These are phyloP conservation scores for Cardiospermum halicacabum DNA, from an alignment of 345 rosid species.

Conservation along the genomic window DNA sequence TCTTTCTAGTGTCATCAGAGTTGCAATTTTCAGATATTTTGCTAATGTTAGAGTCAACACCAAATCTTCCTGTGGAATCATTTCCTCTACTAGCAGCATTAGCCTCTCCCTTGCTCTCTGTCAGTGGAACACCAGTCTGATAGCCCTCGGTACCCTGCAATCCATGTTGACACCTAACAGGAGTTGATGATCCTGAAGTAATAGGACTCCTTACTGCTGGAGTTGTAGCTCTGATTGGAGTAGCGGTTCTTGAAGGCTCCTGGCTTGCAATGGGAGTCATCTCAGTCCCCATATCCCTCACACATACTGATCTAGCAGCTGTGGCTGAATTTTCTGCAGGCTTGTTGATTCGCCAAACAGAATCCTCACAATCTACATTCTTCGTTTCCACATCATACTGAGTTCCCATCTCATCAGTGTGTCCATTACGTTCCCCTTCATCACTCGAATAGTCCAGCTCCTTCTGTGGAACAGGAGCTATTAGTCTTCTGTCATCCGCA, in stretches of 20 bases:
- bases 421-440: constrained; percentile 34
- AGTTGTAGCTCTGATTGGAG: constrained; percentile 75
- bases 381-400: constrained; percentile 51
- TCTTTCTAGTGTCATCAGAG: constrained; percentile 30
- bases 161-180: constrained; percentile 46
- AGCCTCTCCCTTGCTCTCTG: constrained; percentile 23
- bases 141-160: constrained; percentile 21
- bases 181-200: constrained; percentile 72
- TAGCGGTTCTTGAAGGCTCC: constrained; percentile 88
- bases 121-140: constrained; percentile 14
- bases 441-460: constrained; percentile 53
- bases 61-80: constrained; percentile 6
- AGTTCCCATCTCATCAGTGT: constrained; percentile 20
- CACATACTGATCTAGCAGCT: constrained; percentile 62
- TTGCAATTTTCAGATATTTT: constrained; percentile 16
- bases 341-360: constrained; percentile 57
- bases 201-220: constrained; percentile 74
- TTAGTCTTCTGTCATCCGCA: constrained; percentile 83
- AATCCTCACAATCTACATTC: constrained; percentile 70
- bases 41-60: constrained; percentile 18
- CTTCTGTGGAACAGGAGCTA: constrained; percentile 70
- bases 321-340: constrained; percentile 37
- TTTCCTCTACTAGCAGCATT: constrained; percentile 16
- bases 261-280: constrained; percentile 92
- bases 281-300: constrained; percentile 97